Conservation (phyloP, 2,329 filamentous ascomycete species). For the Nothomitra cinnamomea region DNA sequence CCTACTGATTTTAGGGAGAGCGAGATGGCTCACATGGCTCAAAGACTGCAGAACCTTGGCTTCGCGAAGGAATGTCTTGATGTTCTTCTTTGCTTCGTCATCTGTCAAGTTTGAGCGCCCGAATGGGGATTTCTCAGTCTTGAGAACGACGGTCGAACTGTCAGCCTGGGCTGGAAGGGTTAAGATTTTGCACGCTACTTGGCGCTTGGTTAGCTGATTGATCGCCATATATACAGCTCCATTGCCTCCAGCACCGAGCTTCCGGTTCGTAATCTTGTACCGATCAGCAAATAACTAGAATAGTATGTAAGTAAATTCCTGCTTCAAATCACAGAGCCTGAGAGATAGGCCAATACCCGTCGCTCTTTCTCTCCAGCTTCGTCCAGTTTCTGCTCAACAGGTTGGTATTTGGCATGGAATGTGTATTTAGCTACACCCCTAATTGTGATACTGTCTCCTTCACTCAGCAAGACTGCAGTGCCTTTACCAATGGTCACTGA, state of each 20-base stretch:
- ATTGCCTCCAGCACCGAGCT: constrained; percentile 36
- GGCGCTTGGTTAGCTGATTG: constrained; percentile 34
- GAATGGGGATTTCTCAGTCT: neutral
- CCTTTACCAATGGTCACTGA: neutral
- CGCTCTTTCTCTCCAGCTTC: constrained; percentile 20
- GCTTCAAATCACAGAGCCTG: neutral
- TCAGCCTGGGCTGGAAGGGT: constrained; percentile 26
- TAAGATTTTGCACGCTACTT: constrained; percentile 54
- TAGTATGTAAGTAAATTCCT: constrained; percentile 10
- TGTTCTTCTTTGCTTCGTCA: constrained; percentile 11
- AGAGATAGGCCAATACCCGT: constrained; percentile 14
- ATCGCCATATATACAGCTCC: constrained; percentile 37
- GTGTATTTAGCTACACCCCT: neutral
- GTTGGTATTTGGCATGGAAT: neutral
- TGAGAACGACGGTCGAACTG: neutral
- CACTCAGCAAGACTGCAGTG: constrained; percentile 2
- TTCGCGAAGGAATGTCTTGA: constrained; percentile 22
- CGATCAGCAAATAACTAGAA: constrained; percentile 28
- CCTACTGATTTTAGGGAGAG: constrained; percentile 1
- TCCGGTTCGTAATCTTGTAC: constrained; percentile 31
- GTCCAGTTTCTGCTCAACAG: neutral
- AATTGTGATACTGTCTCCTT: constrained; percentile 1
- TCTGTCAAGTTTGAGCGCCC: constrained; percentile 11
- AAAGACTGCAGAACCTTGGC: constrained; percentile 32
- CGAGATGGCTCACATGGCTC: constrained; percentile 27